Conservation (phyloP, 768 basidiomycete species). For the Lyophyllum decastes region DNA sequence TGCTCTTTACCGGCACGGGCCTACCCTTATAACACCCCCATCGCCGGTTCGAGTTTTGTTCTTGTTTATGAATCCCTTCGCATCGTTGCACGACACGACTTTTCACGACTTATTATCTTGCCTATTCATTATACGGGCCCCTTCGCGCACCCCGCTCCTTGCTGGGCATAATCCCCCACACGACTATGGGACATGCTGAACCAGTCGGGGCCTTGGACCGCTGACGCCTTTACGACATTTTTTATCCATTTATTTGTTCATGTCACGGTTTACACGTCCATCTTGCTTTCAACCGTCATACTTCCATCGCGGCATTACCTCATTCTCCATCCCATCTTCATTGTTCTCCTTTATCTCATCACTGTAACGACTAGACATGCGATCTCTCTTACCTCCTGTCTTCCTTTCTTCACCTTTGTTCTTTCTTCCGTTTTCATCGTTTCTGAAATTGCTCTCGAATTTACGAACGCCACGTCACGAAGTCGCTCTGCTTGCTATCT, state of each 20-base stretch:
- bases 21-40: slow-evolving; percentile 21
- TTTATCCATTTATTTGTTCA: slow-evolving; percentile 16
- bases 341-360: slow-evolving; percentile 23
- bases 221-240: slow-evolving; percentile 21
- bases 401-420: slow-evolving; percentile 32
- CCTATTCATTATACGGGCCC: slow-evolving; percentile 21
- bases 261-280: slow-evolving; percentile 14
- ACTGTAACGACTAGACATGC: slow-evolving; percentile 79
- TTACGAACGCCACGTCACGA: slow-evolving; percentile 18
- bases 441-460: slow-evolving; percentile 5
- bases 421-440: slow-evolving; percentile 21
- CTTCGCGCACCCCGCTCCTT: slow-evolving; percentile 1
- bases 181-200: background rate
- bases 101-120: slow-evolving; percentile 29
- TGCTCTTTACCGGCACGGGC: slow-evolving; percentile 9
- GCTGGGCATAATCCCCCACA: background rate
- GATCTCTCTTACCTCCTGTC: slow-evolving; percentile 34
- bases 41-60: slow-evolving; percentile 25
- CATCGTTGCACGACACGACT: slow-evolving; percentile 40
- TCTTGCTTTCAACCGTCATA: background rate
- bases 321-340: background rate
- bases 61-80: slow-evolving; percentile 23
- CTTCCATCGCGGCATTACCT: background rate
- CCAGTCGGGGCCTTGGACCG: slow-evolving; percentile 8
- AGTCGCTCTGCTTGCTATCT: slow-evolving; percentile 9